Evolutionary conservation across 306 rosid species (phyloP).

Genomic region (Delonix regia): DNA sequence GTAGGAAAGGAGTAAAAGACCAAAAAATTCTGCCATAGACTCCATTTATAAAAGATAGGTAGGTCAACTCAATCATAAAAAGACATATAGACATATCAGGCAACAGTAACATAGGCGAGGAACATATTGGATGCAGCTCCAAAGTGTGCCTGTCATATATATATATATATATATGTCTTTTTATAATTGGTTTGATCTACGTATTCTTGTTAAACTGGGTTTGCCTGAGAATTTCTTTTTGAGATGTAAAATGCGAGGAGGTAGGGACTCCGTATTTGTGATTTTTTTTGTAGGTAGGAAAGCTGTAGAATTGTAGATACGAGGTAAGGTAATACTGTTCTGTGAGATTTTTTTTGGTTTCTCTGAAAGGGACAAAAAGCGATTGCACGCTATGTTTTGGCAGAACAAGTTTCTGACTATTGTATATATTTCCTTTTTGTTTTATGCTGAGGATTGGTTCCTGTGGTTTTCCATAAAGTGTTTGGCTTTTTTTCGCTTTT

Average conservation of each 20-base stretch:
- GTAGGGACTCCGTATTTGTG: not conserved
- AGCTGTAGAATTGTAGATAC: constrained; percentile 32
- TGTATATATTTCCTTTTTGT: constrained; percentile 13
- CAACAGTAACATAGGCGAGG: no score
- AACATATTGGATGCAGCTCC: no score
- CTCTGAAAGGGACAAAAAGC: not conserved
- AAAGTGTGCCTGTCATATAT: no score
- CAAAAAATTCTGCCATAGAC: no score
- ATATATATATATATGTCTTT: not conserved
- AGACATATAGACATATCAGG: not conserved
- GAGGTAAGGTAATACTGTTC: not conserved
- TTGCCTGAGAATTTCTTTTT: not conserved
- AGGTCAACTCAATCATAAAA: not conserved
- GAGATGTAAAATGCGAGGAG: not conserved
- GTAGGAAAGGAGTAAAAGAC: constrained; percentile 35
- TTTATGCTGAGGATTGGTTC: constrained; percentile 26
- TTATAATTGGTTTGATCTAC: not conserved
- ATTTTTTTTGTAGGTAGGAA: constrained; percentile 39
- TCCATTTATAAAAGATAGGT: no score
- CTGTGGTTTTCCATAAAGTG: constrained; percentile 24
- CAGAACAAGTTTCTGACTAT: not conserved
- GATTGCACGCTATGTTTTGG: not conserved
- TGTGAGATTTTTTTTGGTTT: constrained; percentile 10
- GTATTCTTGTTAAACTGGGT: not conserved
- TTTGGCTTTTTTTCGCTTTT: no score